These are phyloP conservation scores for Fusarium illudens DNA, from an alignment of 2,329 filamentous ascomycete genomes.

Conservation along the genomic window DNA sequence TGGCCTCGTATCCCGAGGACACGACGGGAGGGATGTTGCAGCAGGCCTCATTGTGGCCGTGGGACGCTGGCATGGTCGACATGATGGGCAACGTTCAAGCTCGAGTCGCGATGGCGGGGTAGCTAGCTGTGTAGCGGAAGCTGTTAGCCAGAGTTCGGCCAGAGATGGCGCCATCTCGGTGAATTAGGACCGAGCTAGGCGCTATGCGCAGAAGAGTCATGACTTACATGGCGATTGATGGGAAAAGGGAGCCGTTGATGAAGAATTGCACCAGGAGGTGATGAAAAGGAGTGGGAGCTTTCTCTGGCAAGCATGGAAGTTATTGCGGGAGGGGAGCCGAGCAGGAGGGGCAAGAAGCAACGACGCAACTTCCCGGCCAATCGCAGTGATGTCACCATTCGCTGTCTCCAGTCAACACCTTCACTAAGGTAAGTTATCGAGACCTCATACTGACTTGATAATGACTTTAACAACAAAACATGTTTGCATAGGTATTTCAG, in stretches of 20 bases:
- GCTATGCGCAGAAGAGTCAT: background rate
- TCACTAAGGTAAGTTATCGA: background rate
- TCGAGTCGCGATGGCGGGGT: constrained; percentile 5
- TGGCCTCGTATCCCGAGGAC: constrained; percentile 61
- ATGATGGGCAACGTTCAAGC: constrained; percentile 44
- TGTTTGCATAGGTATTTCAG: background rate
- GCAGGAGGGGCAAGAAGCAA: constrained; percentile 9
- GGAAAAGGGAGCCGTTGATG: background rate
- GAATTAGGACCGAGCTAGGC: background rate
- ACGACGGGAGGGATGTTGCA: constrained; percentile 68
- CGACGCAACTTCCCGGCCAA: constrained; percentile 4
- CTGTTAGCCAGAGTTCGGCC: constrained; percentile 8
- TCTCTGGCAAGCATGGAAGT: background rate
- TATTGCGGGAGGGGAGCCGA: constrained; percentile 29
- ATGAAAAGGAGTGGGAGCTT: constrained; percentile 3
- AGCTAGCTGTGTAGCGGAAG: constrained; percentile 8
- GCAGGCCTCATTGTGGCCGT: constrained; percentile 65
- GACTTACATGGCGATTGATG: constrained; percentile 8
- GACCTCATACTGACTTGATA: background rate
- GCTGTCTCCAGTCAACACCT: background rate
- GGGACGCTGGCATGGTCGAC: constrained; percentile 60
- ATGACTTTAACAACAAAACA: background rate
- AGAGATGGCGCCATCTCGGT: background rate
- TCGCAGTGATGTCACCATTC: constrained; percentile 28
- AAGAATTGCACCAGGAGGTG: background rate